These are phyloP conservation scores for Inga oerstediana DNA, from an alignment of 306 rosid species.

Conservation along the genomic window DNA sequence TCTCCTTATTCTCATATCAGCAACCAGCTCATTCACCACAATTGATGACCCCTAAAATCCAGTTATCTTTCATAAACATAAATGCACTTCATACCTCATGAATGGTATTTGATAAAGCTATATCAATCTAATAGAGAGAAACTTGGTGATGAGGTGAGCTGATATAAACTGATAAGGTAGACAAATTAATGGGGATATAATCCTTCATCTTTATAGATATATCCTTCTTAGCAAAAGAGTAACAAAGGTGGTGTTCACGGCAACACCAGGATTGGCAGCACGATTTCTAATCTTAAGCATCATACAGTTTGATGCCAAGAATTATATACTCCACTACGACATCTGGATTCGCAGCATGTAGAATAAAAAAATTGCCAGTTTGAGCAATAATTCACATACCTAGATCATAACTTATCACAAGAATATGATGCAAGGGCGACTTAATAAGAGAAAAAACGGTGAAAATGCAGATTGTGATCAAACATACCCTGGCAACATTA, in stretches of 20 bases:
- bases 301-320: background rate
- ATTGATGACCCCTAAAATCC: background rate
- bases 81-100: background rate
- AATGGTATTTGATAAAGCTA: background rate
- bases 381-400: background rate
- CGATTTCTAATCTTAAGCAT: background rate
- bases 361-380: background rate
- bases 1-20: background rate
- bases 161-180: background rate
- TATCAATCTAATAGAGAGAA: conserved; percentile 5
- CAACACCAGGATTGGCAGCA: background rate
- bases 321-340: background rate
- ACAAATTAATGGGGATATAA: background rate
- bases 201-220: background rate
- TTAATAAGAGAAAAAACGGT: background rate
- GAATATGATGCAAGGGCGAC: background rate
- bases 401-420: background rate
- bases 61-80: background rate
- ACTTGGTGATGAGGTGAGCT: background rate
- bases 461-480: conserved; percentile 6
- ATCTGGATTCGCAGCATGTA: background rate
- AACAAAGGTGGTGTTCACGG: background rate
- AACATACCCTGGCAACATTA: conserved; percentile 72
- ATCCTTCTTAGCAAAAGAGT: background rate
- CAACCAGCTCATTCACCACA: conserved; percentile 14